Percentiles rank a stretch among this genome's conserved stretches.
phyloP scores from a whole-genome alignment of 805 yeast genomes.

The Starmerella powellii region DNA sequence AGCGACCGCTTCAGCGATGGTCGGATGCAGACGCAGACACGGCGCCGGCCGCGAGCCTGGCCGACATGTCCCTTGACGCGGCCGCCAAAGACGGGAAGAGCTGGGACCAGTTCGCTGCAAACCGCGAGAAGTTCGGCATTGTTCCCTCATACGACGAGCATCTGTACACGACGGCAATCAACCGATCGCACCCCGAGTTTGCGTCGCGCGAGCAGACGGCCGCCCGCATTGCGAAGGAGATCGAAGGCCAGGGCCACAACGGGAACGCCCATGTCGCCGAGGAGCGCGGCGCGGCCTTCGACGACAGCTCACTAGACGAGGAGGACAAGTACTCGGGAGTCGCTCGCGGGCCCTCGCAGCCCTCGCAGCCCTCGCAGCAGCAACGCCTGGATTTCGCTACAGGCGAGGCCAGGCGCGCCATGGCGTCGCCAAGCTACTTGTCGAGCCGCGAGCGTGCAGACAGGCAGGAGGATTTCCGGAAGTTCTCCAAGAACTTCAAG shows the following conservation, averaged over 20 bases:
- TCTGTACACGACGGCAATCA: conserved; percentile 68
- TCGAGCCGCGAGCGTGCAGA: conserved; percentile 27
- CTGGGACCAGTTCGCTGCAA: conserved; percentile 96
- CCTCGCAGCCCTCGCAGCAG: background rate
- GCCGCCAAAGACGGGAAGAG: conserved; percentile 11
- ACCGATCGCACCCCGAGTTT: conserved; percentile 64
- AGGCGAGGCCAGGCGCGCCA: conserved; percentile 19
- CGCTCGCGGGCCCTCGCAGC: conserved; percentile 35
- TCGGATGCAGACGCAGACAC: conserved; percentile 36
- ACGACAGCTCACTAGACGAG: conserved; percentile 83
- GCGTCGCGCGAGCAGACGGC: conserved; percentile 55
- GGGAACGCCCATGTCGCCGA: conserved; percentile 78
- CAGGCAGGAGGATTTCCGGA: conserved; percentile 39
- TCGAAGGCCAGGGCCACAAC: conserved; percentile 50
- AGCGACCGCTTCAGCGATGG: conserved; percentile 77
- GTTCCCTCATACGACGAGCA: conserved; percentile 74
- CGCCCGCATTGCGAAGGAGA: conserved; percentile 68
- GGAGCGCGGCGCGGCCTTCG: conserved; percentile 68
- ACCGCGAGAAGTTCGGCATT: conserved; percentile 79
- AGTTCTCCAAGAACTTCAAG: conserved; percentile 72
- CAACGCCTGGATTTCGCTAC: conserved; percentile 6
- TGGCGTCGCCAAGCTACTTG: conserved; percentile 24
- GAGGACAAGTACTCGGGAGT: conserved; percentile 96
- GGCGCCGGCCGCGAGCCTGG: conserved; percentile 9
- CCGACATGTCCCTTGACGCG: conserved; percentile 13